Conservation (phyloP, 768 basidiomycete species). For the Termitomyces sp. region DNA sequence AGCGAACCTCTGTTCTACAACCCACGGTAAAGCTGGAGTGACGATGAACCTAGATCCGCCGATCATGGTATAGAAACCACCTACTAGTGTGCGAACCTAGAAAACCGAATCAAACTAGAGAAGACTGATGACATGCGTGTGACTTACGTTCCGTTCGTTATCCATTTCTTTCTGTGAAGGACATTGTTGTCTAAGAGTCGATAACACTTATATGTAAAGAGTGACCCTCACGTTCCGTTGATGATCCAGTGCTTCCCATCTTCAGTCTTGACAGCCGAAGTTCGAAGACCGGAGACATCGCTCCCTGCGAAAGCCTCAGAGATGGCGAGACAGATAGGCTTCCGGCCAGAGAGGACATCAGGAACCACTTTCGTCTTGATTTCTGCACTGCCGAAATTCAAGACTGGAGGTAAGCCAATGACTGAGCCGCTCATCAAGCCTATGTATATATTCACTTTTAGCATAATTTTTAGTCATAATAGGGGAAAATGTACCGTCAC, state of each 20-base stretch:
- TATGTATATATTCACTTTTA: slow-evolving; percentile 10
- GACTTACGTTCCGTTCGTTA: slow-evolving; percentile 67
- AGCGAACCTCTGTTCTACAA: slow-evolving; percentile 50
- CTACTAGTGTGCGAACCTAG: slow-evolving; percentile 42
- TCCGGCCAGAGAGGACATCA: slow-evolving; percentile 68
- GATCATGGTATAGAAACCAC: slow-evolving; percentile 14
- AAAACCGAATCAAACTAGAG: slow-evolving; percentile 4
- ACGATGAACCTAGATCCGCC: neutral
- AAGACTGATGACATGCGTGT: slow-evolving; percentile 1
- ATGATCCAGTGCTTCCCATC: slow-evolving; percentile 84
- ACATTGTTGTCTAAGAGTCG: neutral
- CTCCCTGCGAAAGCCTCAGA: slow-evolving; percentile 87
- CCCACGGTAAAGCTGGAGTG: slow-evolving; percentile 58
- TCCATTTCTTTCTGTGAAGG: slow-evolving; percentile 70
- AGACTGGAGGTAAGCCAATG: slow-evolving; percentile 80
- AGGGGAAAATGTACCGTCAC: slow-evolving; percentile 50
- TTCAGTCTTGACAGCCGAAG: slow-evolving; percentile 69
- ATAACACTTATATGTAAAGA: neutral
- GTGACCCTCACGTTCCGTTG: slow-evolving; percentile 49
- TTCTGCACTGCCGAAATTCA: slow-evolving; percentile 74
- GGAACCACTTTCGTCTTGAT: slow-evolving; percentile 53
- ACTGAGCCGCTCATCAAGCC: slow-evolving; percentile 69
- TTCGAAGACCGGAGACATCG: slow-evolving; percentile 74
- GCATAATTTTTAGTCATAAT: neutral
- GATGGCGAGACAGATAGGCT: slow-evolving; percentile 82